These are phyloP conservation scores for Suillus cothurnatus DNA, from an alignment of 768 basidiomycete genomes.

Conservation along the genomic window DNA sequence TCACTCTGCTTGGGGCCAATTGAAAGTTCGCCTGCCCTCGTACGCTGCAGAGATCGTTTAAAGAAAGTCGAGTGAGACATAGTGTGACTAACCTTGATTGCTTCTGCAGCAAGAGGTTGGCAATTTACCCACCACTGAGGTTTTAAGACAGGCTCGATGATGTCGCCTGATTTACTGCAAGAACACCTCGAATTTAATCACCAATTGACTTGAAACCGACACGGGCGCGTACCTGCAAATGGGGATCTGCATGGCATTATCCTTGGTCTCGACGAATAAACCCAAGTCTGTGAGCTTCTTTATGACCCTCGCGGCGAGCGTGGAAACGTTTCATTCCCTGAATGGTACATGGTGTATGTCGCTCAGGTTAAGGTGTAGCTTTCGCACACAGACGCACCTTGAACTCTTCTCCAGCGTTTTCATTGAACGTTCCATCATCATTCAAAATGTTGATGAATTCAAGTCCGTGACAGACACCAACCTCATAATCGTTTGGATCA, in stretches of 20 bases:
- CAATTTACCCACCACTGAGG: slow-evolving; percentile 99
- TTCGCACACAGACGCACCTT: slow-evolving; percentile 43
- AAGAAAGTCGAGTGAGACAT: slow-evolving; percentile 4
- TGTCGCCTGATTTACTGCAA: slow-evolving; percentile 88
- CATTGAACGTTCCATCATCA: slow-evolving; percentile 95
- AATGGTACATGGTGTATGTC: neutral
- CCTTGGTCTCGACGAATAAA: slow-evolving; percentile 86
- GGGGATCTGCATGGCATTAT: slow-evolving; percentile 97
- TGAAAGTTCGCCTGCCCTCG: slow-evolving; percentile 80
- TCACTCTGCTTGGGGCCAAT: slow-evolving; percentile 88
- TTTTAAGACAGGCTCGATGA: slow-evolving; percentile 94
- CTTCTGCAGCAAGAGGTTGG: slow-evolving; percentile 87
- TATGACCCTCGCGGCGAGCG: slow-evolving; percentile 80
- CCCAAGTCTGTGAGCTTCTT: slow-evolving; percentile 83
- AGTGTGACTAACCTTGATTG: slow-evolving; percentile 61
- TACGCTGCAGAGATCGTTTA: slow-evolving; percentile 56
- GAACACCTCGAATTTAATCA: slow-evolving; percentile 7
- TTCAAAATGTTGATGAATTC: slow-evolving; percentile 95
- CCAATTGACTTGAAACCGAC: neutral
- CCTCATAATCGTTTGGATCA: slow-evolving; percentile 96
- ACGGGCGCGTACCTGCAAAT: slow-evolving; percentile 69
- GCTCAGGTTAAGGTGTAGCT: neutral
- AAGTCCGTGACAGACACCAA: slow-evolving; percentile 83
- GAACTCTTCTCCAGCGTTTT: slow-evolving; percentile 81
- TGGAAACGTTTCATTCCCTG: slow-evolving; percentile 99